Base-by-base conservation (phyloP, 768 basidiomycete species). In the Leccinum uliginosum region DNA sequence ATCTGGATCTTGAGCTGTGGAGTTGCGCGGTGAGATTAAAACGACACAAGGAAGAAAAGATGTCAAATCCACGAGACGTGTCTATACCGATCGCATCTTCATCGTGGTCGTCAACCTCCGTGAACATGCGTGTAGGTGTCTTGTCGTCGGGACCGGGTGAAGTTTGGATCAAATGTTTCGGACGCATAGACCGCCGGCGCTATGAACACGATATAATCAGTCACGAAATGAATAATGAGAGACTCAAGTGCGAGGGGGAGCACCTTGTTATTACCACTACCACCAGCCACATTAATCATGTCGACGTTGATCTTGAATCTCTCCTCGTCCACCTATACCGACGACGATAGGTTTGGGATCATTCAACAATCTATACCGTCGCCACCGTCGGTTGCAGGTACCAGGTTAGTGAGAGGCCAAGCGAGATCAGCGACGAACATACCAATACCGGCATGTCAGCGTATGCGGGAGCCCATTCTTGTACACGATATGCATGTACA, bases 391-490 rank as follows among this genome's bases (percentile, higher is more conserved):
- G 45, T 47, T 34, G 6, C 12, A 34, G 10, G 21, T 14, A n/a
- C 6, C 3, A 3, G n/a, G 5, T 50, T 46, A 57, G 30, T 48
- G 34, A 23, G 23, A 26, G 24, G 40, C 15, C 2, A 19, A 49
- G 53, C 6, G 24, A 30, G 26, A 15, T 7, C 15, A 50, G 30
- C 49, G 47, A 48, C 19, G 12, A 34, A 71, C 78, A 56, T 54
- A 87, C 86, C 85, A 79, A 71, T 89, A 91, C 40, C 84, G 83
- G n/a, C n/a, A n/a, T 19, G 78, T 80, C 48, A 92, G 66, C 3
- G 93, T 95, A 59, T 85, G 85, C 67, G 83, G 80, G 21, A 83
- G 68, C 1, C 92, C 92, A 57, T 90, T 87, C 77, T 93, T 95
- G 71, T 80, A 94, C 8, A 95, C 82, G 56, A 95, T 83, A 70